Base-by-base conservation (phyloP, 2,329 filamentous ascomycete genomes). In the Cercospora sp. region DNA sequence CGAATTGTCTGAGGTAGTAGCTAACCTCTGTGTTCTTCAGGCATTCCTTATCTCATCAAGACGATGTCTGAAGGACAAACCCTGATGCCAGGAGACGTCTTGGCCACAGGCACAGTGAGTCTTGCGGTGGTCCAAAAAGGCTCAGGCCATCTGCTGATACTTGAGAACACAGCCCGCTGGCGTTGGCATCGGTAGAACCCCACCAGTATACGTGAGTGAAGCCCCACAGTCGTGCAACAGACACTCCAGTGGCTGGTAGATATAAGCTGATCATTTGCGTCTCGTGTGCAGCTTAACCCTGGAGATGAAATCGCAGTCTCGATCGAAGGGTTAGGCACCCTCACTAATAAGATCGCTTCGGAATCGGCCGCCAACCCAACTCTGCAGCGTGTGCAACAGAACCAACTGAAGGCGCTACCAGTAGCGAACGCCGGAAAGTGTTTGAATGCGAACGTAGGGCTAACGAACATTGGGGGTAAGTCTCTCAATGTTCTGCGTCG, bases 61-160 rank as follows among this genome's bases (percentile, higher is more conserved):
- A 84, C 83, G 6, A 74, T 84, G 18, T 84, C 82, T 42, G 81
- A 80, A 45, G 84, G 82, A 0, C 82, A 82, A n/a, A 87, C 85
- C 0, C 70, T 88, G 0, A 79, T 83, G 68, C 77, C 80, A 0
- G 85, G 86, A 0, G 84, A 86, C 20, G 79, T 86, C 0, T 78
- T 88, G 48, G 79, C 85, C 3, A 85, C 82, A 1, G 82, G 84
- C 1, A 86, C 84, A 45, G 69, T 71, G 69, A 69, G 69, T 36
- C 12, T n/a, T 33, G 8, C 16, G 3, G 12, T 20, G 7, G 6
- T 58, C 36, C 79, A 79, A 0, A 3, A 73, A 57, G 63, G 48
- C 8, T 59, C 60, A 59, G 20, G 60, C 6, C 55, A 12, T n/a
- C 26, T 57, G 28, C 12, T 31, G 5, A 53, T 53, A 23, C 20